phyloP scores from a whole-genome alignment of 805 yeast genomes.

The Wickerhamomyces bovis region DNA sequence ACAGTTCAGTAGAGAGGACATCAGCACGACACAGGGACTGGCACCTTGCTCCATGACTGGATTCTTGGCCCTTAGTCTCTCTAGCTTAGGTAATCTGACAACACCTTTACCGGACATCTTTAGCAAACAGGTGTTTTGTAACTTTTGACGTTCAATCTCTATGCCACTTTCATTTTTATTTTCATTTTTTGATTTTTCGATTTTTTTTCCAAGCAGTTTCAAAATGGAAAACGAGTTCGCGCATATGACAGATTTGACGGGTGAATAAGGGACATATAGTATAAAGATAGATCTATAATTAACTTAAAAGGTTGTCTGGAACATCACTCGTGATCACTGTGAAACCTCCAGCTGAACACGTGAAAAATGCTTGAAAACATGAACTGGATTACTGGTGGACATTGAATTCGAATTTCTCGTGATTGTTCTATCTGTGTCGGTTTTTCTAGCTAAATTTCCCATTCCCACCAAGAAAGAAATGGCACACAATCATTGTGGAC shows the following conservation, averaged over 20 bases:
- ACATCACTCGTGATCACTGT: no score
- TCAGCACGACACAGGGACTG: conserved; percentile 70
- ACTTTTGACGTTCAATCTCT: neutral
- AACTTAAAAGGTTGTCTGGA: no score
- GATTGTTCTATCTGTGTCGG: no score
- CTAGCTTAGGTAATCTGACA: conserved; percentile 64
- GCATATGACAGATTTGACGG: neutral
- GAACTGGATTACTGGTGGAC: no score
- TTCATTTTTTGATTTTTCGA: neutral
- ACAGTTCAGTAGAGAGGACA: conserved; percentile 84
- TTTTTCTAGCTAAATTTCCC: no score
- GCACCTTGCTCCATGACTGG: conserved; percentile 52
- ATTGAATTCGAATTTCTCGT: no score
- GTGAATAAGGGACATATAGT: neutral
- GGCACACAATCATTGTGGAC: no score
- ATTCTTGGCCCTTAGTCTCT: conserved; percentile 63
- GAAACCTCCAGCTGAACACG: no score
- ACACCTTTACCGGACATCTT: conserved; percentile 29
- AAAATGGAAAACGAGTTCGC: neutral
- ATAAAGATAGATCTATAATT: no score
- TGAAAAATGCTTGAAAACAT: no score
- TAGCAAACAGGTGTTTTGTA: neutral
- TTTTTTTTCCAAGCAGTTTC: neutral
- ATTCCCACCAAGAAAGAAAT: no score
- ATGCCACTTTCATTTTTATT: neutral